Evolutionary conservation across 805 yeast species (phyloP).

Genomic region (Candida ortonii): DNA sequence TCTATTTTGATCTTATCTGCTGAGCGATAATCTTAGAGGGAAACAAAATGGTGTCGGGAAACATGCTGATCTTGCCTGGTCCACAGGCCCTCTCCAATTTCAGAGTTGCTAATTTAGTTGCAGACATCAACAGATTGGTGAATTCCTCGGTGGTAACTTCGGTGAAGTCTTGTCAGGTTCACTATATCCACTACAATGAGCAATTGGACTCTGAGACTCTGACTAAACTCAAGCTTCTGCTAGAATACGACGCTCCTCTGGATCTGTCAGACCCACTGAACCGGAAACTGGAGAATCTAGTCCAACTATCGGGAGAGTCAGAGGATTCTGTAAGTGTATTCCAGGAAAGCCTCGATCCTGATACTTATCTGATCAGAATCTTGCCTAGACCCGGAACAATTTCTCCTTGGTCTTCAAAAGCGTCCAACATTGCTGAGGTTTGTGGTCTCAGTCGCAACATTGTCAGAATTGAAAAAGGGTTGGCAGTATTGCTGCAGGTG

Average conservation of each 20-base stretch:
- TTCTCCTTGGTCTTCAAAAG: slow-evolving; percentile 99
- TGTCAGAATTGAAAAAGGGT: slow-evolving; percentile 88
- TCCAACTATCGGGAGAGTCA: slow-evolving; percentile 28
- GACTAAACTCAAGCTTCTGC: slow-evolving; percentile 53
- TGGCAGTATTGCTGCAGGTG: slow-evolving; percentile 67
- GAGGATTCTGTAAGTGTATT: slow-evolving; percentile 14
- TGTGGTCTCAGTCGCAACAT: slow-evolving; percentile 74
- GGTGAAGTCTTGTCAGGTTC: slow-evolving; percentile 73
- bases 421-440: slow-evolving; percentile 87
- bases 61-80: slow-evolving; percentile 66
- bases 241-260: slow-evolving; percentile 70
- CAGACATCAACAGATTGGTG: slow-evolving; percentile 70
- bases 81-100: slow-evolving; percentile 87
- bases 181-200: slow-evolving; percentile 66
- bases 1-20: too few species aligned
- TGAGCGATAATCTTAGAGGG: too few species aligned
- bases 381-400: slow-evolving; percentile 94
- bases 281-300: slow-evolving; percentile 23
- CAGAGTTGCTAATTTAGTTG: slow-evolving; percentile 69
- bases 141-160: slow-evolving; percentile 64
- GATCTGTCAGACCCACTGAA: slow-evolving; percentile 44
- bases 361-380: slow-evolving; percentile 63
- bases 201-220: slow-evolving; percentile 40
- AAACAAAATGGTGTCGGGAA: slow-evolving; percentile 2
- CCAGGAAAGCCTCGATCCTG: slow-evolving; percentile 32